These are phyloP conservation scores for Aspergillus sp. DNA, from an alignment of 2,329 filamentous ascomycete species.

Conservation along the genomic window DNA sequence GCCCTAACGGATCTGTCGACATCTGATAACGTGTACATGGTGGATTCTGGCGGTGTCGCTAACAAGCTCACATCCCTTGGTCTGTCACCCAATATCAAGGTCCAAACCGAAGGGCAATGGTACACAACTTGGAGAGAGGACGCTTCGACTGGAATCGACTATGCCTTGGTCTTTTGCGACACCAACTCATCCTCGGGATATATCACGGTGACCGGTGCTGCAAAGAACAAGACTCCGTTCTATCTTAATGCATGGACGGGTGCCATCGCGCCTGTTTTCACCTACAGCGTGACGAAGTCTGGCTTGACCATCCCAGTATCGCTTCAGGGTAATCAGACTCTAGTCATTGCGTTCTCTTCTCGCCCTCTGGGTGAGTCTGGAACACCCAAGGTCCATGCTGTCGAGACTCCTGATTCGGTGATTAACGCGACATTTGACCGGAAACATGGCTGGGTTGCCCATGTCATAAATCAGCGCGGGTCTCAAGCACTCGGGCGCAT, in stretches of 20 bases:
- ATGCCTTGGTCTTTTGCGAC: too few relatives aligned
- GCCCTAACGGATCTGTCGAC: background rate
- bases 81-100: conserved; percentile 37
- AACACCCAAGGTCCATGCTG: too few relatives aligned
- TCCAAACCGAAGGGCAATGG: conserved; percentile 35
- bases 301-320: conserved; percentile 39
- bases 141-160: background rate
- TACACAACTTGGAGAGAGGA: conserved; percentile 45
- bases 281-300: conserved; percentile 34
- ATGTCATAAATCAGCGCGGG: too few relatives aligned
- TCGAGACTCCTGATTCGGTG: too few relatives aligned
- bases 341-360: conserved; percentile 42
- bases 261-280: conserved; percentile 30
- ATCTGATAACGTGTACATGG: conserved; percentile 41
- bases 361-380: too few relatives aligned
- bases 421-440: too few relatives aligned
- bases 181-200: background rate
- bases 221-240: conserved; percentile 36
- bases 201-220: conserved; percentile 36
- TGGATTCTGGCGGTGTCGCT: conserved; percentile 35
- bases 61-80: conserved; percentile 34
- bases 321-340: conserved; percentile 46
- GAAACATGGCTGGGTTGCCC: too few relatives aligned
- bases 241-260: conserved; percentile 51
- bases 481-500: too few relatives aligned